These are phyloP conservation scores for Rutstroemia sydowiana DNA, from an alignment of 2,329 filamentous ascomycete genomes.

Conservation along the genomic window DNA sequence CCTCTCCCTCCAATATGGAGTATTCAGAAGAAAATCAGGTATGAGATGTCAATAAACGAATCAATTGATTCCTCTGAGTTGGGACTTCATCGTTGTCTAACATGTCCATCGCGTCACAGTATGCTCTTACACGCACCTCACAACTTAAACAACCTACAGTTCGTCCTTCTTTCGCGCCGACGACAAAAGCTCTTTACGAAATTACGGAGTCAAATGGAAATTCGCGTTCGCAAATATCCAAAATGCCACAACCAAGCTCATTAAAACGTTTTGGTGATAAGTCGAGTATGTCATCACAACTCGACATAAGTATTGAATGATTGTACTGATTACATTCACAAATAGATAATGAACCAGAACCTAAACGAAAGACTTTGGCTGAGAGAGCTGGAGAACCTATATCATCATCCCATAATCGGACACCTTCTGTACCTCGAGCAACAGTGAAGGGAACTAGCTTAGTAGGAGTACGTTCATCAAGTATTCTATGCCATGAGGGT, in stretches of 20 bases:
- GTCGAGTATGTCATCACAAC: slow-evolving; percentile 14
- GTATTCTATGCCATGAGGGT: no score
- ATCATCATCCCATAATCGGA: slow-evolving; percentile 32
- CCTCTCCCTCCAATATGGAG: slow-evolving; percentile 22
- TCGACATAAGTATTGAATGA: background rate
- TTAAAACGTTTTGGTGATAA: slow-evolving; percentile 41
- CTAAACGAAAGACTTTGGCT: slow-evolving; percentile 53
- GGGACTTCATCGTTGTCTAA: slow-evolving; percentile 5
- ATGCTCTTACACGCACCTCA: slow-evolving; percentile 24
- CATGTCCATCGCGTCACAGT: background rate
- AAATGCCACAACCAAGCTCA: slow-evolving; percentile 34
- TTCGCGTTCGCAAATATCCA: slow-evolving; percentile 39
- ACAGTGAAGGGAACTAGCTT: slow-evolving; percentile 25
- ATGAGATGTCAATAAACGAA: slow-evolving; percentile 9
- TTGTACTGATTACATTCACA: slow-evolving; percentile 2
- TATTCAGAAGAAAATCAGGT: slow-evolving; percentile 25
- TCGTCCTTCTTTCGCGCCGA: slow-evolving; percentile 25
- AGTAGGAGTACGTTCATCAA: slow-evolving; percentile 21
- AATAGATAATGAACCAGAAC: slow-evolving; percentile 45
- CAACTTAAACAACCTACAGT: slow-evolving; percentile 22
- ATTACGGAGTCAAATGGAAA: slow-evolving; percentile 56
- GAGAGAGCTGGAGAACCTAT: slow-evolving; percentile 48
- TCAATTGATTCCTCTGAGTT: background rate
- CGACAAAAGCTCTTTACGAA: slow-evolving; percentile 40
- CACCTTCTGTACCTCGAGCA: slow-evolving; percentile 36